Evolutionary conservation across 305 asterid species (phyloP).

Genomic region (Rubia balearica): DNA sequence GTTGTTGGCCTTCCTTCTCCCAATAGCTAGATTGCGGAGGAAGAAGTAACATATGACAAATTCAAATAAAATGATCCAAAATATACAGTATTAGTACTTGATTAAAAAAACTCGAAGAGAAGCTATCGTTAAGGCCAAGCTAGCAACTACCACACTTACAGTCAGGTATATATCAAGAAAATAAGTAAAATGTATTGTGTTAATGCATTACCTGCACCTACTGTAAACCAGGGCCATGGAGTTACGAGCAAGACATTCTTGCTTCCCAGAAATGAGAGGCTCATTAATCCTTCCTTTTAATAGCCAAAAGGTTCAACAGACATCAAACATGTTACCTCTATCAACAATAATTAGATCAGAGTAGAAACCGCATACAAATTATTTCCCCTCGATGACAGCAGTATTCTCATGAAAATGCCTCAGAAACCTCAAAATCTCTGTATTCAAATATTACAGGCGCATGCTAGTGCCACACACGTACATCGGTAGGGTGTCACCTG

Average conservation of each 20-base stretch:
- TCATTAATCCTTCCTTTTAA: no score
- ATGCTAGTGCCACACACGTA: conserved; percentile 94
- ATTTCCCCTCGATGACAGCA: conserved; percentile 65
- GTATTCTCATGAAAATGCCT: conserved; percentile 68
- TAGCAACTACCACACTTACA: background rate
- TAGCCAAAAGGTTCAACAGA: no score
- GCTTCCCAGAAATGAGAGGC: no score
- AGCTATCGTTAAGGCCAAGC: background rate
- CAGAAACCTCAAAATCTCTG: conserved; percentile 68
- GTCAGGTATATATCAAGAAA: no score
- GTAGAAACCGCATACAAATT: conserved; percentile 18
- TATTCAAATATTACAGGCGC: conserved; percentile 75
- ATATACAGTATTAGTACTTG: background rate
- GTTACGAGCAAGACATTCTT: no score
- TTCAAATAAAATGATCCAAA: background rate
- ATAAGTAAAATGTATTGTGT: no score
- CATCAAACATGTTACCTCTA: conserved; percentile 46
- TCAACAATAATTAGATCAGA: conserved; percentile 83
- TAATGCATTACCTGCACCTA: no score
- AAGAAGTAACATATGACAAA: background rate
- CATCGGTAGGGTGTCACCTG: conserved; percentile 62
- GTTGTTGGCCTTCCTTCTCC: no score
- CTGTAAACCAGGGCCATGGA: no score
- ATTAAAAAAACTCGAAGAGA: background rate
- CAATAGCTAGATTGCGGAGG: background rate